These are phyloP conservation scores for Irineochytrium annulatum DNA, from an alignment of 192 early-diverging fungal genomes.

Conservation along the genomic window DNA sequence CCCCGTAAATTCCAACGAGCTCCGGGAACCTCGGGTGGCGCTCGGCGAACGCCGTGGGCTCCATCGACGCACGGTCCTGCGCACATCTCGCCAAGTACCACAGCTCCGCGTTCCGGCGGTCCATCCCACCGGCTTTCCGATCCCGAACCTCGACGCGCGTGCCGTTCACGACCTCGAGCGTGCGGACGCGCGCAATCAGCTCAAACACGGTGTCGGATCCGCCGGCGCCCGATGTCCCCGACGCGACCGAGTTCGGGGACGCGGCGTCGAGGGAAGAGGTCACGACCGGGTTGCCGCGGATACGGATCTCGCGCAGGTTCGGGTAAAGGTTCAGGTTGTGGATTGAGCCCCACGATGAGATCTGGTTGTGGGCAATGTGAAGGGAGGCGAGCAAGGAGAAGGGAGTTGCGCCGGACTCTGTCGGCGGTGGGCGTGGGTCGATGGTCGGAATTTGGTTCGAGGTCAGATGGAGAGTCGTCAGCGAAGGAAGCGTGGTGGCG, in stretches of 20 bases:
- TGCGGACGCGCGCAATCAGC: slow-evolving; percentile 24
- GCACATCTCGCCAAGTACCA: slow-evolving; percentile 30
- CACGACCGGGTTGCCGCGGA: slow-evolving; percentile 36
- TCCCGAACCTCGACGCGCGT: slow-evolving; percentile 3
- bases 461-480: slow-evolving; percentile 21
- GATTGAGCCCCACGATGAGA: slow-evolving; percentile 23
- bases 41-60: background rate
- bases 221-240: background rate
- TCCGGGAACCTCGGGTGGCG: slow-evolving; percentile 33
- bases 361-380: slow-evolving; percentile 25
- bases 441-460: slow-evolving; percentile 23
- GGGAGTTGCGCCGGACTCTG: background rate
- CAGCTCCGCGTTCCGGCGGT: slow-evolving; percentile 34
- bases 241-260: background rate
- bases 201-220: slow-evolving; percentile 6
- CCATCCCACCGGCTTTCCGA: too few relatives aligned
- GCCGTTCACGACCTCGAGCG: slow-evolving; percentile 33
- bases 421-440: background rate
- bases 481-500: slow-evolving; percentile 8
- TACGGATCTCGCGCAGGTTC: slow-evolving; percentile 25
- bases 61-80: background rate
- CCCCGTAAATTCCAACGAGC: slow-evolving; percentile 20
- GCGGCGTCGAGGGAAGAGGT: background rate
- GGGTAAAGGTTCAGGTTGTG: slow-evolving; percentile 38
- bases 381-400: slow-evolving; percentile 22